Evolutionary conservation across 129 eudicot genomes (phyloP).

Genomic region (Ambrosia artemisiifolia): DNA sequence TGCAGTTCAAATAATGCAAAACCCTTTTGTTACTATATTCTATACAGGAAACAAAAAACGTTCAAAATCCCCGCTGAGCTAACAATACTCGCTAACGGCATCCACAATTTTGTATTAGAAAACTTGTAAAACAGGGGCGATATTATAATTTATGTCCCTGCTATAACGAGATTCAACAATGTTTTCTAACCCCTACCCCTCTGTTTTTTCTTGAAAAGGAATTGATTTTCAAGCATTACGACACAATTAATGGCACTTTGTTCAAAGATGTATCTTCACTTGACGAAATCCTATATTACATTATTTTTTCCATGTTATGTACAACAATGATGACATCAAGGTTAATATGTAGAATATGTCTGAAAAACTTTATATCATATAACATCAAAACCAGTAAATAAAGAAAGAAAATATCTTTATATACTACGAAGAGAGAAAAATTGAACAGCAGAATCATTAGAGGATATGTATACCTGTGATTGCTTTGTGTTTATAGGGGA

Average conservation of each 20-base stretch:
- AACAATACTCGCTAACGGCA: no score
- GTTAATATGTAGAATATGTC: conserved; percentile 8
- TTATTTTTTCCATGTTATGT: neutral
- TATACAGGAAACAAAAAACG: neutral
- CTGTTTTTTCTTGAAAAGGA: no score
- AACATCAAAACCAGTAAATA: neutral
- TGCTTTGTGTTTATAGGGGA: conserved; percentile 44
- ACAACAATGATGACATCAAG: conserved; percentile 9
- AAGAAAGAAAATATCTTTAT: neutral
- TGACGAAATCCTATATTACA: neutral
- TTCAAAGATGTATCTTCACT: no score
- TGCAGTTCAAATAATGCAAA: conserved; percentile 38
- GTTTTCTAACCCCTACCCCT: no score
- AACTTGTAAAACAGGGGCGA: no score
- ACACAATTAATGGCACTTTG: no score
- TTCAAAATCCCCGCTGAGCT: no score
- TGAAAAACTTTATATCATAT: no score
- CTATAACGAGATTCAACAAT: no score
- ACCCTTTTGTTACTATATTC: conserved; percentile 21
- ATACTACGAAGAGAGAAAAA: neutral
- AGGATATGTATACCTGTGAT: conserved; percentile 43
- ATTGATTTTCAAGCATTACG: no score
- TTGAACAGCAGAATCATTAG: neutral
- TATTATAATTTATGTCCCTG: no score
- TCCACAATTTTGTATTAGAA: no score